phyloP scores from a whole-genome alignment of 441 rosid genomes.

The Populus hybrid region DNA sequence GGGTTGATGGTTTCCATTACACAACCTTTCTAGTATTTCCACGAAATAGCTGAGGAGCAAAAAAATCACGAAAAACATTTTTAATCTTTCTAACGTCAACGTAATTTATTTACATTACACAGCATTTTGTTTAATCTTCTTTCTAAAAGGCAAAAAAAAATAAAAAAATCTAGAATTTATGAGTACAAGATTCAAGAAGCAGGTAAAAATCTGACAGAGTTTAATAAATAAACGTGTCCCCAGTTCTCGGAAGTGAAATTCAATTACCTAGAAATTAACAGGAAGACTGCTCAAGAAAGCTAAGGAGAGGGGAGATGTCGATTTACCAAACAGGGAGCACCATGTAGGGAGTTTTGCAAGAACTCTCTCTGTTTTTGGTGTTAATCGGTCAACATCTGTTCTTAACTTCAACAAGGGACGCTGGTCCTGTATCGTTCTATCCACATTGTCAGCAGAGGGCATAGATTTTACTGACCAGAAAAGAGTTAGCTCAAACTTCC shows the following conservation, averaged over 20 bases:
- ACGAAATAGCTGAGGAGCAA: not conserved
- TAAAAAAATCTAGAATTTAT: too few relatives aligned
- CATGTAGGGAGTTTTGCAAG: constrained; percentile 62
- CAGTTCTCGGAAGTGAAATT: not conserved
- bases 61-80: not conserved
- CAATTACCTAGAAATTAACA: constrained; percentile 34
- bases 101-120: not conserved
- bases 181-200: not conserved
- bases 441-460: constrained; percentile 2
- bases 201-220: not conserved
- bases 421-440: constrained; percentile 15
- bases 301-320: constrained; percentile 67
- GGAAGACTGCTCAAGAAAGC: constrained; percentile 70
- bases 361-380: constrained; percentile 58
- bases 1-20: not conserved
- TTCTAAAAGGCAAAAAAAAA: not conserved
- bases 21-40: too few relatives aligned
- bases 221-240: not conserved
- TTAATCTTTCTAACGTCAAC: not conserved
- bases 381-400: constrained; percentile 62
- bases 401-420: constrained; percentile 69
- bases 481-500: constrained; percentile 55
- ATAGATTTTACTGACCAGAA: constrained; percentile 38
- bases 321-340: constrained; percentile 86
- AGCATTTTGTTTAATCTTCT: not conserved